Evolutionary conservation across 495 filamentous ascomycete genomes (phyloP).

Genomic region (Penicillium atrosanguineum): DNA sequence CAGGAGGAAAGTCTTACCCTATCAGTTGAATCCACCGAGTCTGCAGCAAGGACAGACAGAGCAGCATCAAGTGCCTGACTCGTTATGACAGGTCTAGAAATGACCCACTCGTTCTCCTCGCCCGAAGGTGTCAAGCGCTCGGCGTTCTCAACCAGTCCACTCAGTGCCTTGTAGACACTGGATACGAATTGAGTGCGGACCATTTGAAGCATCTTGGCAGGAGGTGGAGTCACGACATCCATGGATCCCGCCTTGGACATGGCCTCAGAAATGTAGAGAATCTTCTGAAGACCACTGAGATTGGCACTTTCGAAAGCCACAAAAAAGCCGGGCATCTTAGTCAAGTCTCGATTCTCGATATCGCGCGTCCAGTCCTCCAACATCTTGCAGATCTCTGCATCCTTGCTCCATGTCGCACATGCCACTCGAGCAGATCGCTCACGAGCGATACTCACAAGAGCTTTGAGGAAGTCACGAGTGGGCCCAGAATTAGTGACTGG

Average conservation of each 20-base stretch:
- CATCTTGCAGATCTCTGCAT: conserved; percentile 83
- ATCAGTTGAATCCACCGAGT: conserved; percentile 63
- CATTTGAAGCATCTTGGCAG: conserved; percentile 78
- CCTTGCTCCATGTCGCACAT: conserved; percentile 81
- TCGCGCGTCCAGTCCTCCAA: conserved; percentile 90
- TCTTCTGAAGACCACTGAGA: conserved; percentile 82
- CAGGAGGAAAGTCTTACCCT: conserved; percentile 51
- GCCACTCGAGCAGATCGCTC: conserved; percentile 79
- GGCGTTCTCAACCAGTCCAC: conserved; percentile 94
- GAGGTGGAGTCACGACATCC: conserved; percentile 78
- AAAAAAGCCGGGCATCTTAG: conserved; percentile 84
- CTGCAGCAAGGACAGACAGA: conserved; percentile 40
- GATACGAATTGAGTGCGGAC: conserved; percentile 85
- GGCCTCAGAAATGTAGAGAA: conserved; percentile 86
- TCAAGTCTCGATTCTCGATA: conserved; percentile 74
- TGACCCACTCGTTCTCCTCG: conserved; percentile 56
- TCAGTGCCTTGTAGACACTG: conserved; percentile 86
- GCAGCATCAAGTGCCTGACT: conserved; percentile 31
- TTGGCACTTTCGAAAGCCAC: conserved; percentile 74
- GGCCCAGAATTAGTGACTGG: conserved; percentile 57
- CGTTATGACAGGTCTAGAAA: conserved; percentile 25
- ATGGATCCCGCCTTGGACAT: conserved; percentile 62
- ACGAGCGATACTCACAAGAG: conserved; percentile 70
- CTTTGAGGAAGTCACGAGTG: conserved; percentile 63
- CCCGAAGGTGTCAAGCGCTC: conserved; percentile 63